A percentile compares a stretch with the other conserved stretches of the same genome.
phyloP scores from a whole-genome alignment of 2,329 filamentous ascomycete species.

The Hymenoscyphus occultus region DNA sequence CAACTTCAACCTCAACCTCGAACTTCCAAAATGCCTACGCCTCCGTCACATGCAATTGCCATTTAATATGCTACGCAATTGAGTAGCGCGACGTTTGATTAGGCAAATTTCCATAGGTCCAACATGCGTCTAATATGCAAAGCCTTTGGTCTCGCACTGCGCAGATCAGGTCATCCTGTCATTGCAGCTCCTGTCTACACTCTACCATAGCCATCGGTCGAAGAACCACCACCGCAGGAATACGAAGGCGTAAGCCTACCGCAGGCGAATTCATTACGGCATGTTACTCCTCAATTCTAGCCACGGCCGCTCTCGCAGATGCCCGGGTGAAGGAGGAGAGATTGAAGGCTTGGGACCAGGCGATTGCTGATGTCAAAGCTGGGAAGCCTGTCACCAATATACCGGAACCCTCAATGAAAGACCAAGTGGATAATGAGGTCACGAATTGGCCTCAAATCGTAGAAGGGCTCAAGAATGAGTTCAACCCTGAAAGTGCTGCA shows the following conservation, averaged over 20 bases:
- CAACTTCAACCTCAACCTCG: not conserved
- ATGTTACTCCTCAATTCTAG: constrained; percentile 65
- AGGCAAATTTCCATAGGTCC: constrained; percentile 5
- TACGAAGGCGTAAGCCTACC: constrained; percentile 47
- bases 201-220: constrained; percentile 47
- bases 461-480: not conserved
- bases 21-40: not conserved
- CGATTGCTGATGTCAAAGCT: constrained; percentile 52
- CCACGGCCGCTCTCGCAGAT: constrained; percentile 62
- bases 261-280: constrained; percentile 59
- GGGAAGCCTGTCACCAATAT: constrained; percentile 12
- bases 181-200: constrained; percentile 59
- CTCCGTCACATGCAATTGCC: not conserved
- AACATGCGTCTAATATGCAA: constrained; percentile 54
- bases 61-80: not conserved
- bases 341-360: constrained; percentile 58
- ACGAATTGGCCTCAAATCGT: not conserved
- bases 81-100: constrained; percentile 6
- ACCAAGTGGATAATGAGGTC: not conserved
- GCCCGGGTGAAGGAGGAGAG: constrained; percentile 56
- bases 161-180: constrained; percentile 58
- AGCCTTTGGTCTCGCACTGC: constrained; percentile 65
- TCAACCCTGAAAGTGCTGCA: not conserved
- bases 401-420: constrained; percentile 1
- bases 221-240: constrained; percentile 48